Conservation (phyloP, 768 basidiomycete genomes). For the Hygrocybe coccinea region DNA sequence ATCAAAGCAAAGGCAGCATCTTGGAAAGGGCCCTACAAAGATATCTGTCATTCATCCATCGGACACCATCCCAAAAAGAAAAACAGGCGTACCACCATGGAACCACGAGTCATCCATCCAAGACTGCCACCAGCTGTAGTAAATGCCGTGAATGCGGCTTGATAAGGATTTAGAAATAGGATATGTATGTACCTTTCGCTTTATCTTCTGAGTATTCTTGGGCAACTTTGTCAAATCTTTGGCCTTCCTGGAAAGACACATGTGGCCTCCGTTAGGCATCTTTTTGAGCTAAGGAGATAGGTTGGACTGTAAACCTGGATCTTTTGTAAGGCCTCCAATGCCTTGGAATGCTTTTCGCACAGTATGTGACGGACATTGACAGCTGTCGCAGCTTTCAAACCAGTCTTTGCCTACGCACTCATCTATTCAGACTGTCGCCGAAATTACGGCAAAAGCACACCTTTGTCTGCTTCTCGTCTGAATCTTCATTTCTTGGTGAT, state of each 20-base stretch:
- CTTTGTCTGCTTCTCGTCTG: conserved; percentile 39
- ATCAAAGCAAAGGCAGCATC: conserved; percentile 80
- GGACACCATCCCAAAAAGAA: background rate
- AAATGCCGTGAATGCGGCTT: background rate
- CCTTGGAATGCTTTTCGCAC: conserved; percentile 83
- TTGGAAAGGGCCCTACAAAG: conserved; percentile 65
- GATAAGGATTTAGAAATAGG: background rate
- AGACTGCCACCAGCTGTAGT: conserved; percentile 72
- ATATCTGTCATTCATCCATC: conserved; percentile 4
- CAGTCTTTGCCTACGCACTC: conserved; percentile 43
- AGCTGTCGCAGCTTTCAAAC: conserved; percentile 72
- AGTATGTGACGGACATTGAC: conserved; percentile 84
- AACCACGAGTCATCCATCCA: conserved; percentile 83
- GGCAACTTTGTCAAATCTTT: conserved; percentile 82
- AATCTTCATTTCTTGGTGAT: conserved; percentile 31
- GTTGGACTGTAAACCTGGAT: conserved; percentile 53
- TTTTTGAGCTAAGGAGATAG: background rate
- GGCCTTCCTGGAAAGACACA: conserved; percentile 65
- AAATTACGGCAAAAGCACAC: conserved; percentile 18
- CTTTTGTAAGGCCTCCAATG: conserved; percentile 71
- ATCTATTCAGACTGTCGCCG: background rate
- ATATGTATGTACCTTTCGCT: conserved; percentile 58
- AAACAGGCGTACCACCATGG: conserved; percentile 56
- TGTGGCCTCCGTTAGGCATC: conserved; percentile 2
- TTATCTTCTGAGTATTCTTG: conserved; percentile 91